phyloP scores from a whole-genome alignment of 2,329 filamentous ascomycete species.

The Venturia nashicola region DNA sequence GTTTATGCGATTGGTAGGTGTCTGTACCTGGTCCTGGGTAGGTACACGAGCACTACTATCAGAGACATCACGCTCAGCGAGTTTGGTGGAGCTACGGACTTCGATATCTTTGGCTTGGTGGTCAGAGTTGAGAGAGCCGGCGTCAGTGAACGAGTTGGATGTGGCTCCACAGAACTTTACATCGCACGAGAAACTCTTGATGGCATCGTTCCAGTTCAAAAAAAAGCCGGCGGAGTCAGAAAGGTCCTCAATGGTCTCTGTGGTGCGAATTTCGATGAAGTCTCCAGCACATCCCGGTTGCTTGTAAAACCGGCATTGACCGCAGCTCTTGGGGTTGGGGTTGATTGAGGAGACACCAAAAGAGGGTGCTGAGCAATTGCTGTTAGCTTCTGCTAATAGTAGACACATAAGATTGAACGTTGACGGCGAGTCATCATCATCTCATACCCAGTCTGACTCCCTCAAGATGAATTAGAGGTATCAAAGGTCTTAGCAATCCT shows the following conservation, averaged over 20 bases:
- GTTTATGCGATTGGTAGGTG: background rate
- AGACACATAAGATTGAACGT: background rate
- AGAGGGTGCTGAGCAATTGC: background rate
- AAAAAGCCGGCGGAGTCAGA: background rate
- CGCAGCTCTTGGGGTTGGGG: background rate
- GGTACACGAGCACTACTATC: background rate
- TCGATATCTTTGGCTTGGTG: background rate
- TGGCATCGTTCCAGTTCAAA: background rate
- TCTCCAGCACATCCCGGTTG: background rate
- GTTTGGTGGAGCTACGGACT: background rate
- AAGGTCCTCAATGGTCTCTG: background rate
- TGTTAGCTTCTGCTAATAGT: background rate
- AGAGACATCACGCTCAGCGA: background rate
- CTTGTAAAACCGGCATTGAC: background rate
- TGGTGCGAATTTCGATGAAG: background rate
- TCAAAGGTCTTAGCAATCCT: too few species aligned
- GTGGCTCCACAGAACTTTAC: background rate
- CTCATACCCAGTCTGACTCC: background rate
- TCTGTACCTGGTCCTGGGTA: background rate
- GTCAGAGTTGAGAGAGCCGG: background rate
- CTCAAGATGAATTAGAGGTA: background rate
- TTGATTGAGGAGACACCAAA: background rate
- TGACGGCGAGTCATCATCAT: background rate
- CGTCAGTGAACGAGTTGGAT: background rate
- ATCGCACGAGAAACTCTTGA: background rate